These are phyloP conservation scores for Trichoderma citrinoviride DNA, from an alignment of 2,329 filamentous ascomycete genomes.

Conservation along the genomic window DNA sequence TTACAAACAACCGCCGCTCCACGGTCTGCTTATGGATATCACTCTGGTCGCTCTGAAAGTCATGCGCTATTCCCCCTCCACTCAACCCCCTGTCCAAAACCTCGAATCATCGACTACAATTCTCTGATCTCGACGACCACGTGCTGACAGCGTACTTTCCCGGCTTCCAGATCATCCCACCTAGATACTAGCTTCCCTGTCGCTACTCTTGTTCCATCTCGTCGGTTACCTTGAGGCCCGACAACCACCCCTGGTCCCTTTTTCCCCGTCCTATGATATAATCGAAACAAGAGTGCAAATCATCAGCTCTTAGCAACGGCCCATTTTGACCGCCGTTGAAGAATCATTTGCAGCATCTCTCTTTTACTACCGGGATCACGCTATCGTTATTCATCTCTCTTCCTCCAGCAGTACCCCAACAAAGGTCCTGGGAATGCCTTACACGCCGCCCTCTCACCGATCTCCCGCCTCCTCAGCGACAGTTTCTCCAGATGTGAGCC, in stretches of 20 bases:
- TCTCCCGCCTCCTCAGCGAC: slow-evolving; percentile 60
- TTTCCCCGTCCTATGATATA: slow-evolving; percentile 16
- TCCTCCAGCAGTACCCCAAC: neutral
- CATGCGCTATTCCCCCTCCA: neutral
- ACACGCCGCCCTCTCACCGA: slow-evolving; percentile 73
- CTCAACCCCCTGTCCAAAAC: neutral
- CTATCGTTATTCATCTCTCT: neutral
- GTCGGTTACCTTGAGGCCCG: neutral
- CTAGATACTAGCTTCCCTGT: slow-evolving; percentile 17
- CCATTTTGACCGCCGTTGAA: neutral
- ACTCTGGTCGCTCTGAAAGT: neutral
- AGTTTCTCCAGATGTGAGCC: slow-evolving; percentile 55
- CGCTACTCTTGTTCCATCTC: neutral
- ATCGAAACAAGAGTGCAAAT: neutral
- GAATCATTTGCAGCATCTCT: slow-evolving; percentile 1
- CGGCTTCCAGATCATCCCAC: neutral
- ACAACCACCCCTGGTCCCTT: slow-evolving; percentile 1
- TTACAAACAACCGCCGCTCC: neutral
- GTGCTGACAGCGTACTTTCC: slow-evolving; percentile 23
- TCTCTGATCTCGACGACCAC: neutral
- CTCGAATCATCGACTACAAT: neutral
- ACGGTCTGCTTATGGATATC: neutral
- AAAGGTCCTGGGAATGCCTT: slow-evolving; percentile 66
- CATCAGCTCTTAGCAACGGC: neutral
- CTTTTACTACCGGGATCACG: neutral